Conservation (phyloP, 1,284 basidiomycete species). For the Marasmius tenuissimus region DNA sequence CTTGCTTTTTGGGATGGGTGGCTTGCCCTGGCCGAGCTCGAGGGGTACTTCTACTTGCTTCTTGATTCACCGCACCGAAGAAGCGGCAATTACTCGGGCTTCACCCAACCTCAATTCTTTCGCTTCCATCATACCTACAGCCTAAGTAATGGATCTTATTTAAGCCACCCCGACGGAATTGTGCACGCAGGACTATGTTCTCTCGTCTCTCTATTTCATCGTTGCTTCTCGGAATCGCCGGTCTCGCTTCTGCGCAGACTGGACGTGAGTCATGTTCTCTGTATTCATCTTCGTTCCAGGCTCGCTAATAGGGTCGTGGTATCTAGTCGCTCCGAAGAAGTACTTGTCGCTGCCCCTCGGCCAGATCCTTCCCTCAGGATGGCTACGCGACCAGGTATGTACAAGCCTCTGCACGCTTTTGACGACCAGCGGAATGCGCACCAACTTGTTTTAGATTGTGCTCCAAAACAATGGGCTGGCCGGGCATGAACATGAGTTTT, state of each 20-base stretch:
- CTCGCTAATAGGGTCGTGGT: background rate
- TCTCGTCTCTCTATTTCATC: background rate
- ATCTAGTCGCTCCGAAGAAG: slow-evolving; percentile 49
- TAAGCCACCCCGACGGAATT: no score
- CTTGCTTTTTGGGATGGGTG: no score
- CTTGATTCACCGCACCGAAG: no score
- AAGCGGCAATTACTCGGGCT: no score
- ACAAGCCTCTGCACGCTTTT: background rate
- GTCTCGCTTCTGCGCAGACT: background rate
- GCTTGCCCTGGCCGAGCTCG: no score
- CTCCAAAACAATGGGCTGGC: slow-evolving; percentile 55
- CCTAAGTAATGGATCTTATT: no score
- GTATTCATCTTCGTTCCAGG: background rate
- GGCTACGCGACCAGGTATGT: slow-evolving; percentile 52
- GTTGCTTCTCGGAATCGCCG: background rate
- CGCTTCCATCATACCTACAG: no score
- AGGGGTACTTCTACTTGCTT: no score
- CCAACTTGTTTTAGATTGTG: slow-evolving; percentile 32
- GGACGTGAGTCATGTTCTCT: background rate
- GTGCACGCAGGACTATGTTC: no score
- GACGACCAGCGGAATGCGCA: background rate
- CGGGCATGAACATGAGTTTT: slow-evolving; percentile 57
- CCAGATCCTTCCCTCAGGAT: slow-evolving; percentile 47
- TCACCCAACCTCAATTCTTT: no score
- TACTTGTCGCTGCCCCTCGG: slow-evolving; percentile 50